A percentile compares a stretch with the other conserved stretches of the same genome.
phyloP scores from a whole-genome alignment of 768 basidiomycete species.

The Tulasnella sp. region DNA sequence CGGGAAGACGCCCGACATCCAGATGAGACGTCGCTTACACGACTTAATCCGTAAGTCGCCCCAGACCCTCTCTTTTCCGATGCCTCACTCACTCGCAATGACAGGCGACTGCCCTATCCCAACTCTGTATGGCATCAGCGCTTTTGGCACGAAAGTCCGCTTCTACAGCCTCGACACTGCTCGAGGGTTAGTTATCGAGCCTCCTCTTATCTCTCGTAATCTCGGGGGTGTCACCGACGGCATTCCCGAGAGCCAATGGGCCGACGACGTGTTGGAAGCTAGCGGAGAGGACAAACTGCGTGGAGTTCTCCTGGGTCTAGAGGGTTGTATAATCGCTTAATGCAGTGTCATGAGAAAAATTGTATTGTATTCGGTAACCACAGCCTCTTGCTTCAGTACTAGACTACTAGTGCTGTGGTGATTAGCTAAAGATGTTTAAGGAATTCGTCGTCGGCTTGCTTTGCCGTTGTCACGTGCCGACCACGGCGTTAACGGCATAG shows the following conservation, averaged over 20 bases:
- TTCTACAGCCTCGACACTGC: conserved; percentile 33
- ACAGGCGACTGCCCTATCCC: conserved; percentile 31
- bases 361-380: no score
- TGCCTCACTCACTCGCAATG: no score
- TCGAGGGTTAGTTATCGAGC: conserved; percentile 13
- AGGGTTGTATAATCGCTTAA: no score
- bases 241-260: conserved; percentile 38
- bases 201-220: conserved; percentile 27
- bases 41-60: not conserved
- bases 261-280: conserved; percentile 38
- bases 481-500: not conserved
- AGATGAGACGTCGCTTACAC: not conserved
- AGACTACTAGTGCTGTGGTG: no score
- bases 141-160: conserved; percentile 37
- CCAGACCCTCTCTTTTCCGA: not conserved
- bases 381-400: no score
- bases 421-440: not conserved
- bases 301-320: conserved; percentile 32
- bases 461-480: not conserved
- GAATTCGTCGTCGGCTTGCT: not conserved
- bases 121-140: conserved; percentile 37
- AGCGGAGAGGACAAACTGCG: conserved; percentile 37
- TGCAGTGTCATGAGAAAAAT: no score
- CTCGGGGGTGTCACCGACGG: conserved; percentile 30
- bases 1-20: not conserved